Evolutionary conservation across 176 grass and related monocot species (phyloP).

Genomic region (Poa annua): DNA sequence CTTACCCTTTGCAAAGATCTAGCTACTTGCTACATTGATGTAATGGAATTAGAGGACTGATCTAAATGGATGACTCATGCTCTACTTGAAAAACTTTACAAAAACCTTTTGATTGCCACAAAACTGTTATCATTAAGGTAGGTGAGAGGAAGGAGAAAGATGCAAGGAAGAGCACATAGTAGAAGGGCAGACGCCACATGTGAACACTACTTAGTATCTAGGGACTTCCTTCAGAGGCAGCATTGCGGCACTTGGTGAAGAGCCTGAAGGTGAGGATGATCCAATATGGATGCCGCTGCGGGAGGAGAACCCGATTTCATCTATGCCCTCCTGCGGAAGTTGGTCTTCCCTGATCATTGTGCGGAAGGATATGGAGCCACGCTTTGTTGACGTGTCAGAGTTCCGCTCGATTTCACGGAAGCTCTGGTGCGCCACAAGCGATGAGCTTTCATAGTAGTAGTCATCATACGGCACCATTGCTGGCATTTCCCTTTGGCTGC

Average conservation of each 20-base stretch:
- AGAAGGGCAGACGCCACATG: conserved; percentile 49
- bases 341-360: conserved; percentile 77
- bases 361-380: conserved; percentile 74
- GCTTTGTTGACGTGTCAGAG: conserved; percentile 73
- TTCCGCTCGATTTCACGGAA: conserved; percentile 67
- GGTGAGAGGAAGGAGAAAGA: conserved; percentile 47
- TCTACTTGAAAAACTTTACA: conserved; percentile 87
- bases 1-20: conserved; percentile 59
- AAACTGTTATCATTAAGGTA: conserved; percentile 96
- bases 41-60: conserved; percentile 51
- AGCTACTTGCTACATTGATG: conserved; percentile 61
- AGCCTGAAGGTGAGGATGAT: conserved; percentile 58
- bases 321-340: conserved; percentile 46
- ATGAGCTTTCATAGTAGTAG: conserved; percentile 76
- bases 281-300: conserved; percentile 52
- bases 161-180: conserved; percentile 42
- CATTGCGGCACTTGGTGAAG: conserved; percentile 67
- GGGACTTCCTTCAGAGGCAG: conserved; percentile 82
- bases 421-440: conserved; percentile 76
- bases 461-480: conserved; percentile 88
- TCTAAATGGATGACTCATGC: conserved; percentile 52
- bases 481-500: conserved; percentile 55
- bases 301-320: conserved; percentile 55
- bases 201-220: conserved; percentile 70
- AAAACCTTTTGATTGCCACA: conserved; percentile 97